Evolutionary conservation across 2,329 filamentous ascomycete species (phyloP).

Genomic region (Calonectria leucothoes): DNA sequence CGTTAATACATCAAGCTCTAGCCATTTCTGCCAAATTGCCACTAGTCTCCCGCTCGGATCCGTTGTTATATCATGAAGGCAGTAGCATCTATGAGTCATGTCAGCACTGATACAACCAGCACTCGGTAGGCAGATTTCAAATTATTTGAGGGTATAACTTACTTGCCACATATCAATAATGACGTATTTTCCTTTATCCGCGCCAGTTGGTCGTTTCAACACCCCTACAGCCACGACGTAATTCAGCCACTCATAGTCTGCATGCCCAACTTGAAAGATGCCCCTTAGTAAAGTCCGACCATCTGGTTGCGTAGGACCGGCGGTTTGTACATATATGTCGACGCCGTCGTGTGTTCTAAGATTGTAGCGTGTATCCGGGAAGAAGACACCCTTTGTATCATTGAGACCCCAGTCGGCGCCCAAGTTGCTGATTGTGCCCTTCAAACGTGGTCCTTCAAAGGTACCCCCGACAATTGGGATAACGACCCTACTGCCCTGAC

Average conservation of each 20-base stretch:
- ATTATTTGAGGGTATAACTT: not conserved
- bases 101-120: not conserved
- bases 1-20: too few relatives aligned
- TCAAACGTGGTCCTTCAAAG: conserved; percentile 49
- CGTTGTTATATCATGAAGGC: not conserved
- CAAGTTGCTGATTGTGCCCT: conserved; percentile 43
- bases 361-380: conserved; percentile 52
- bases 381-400: conserved; percentile 50
- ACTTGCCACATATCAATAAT: conserved; percentile 42
- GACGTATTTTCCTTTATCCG: conserved; percentile 35
- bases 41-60: not conserved
- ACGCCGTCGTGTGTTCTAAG: conserved; percentile 51
- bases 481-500: conserved; percentile 36
- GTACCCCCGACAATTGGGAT: conserved; percentile 50
- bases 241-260: conserved; percentile 53
- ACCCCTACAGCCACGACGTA: conserved; percentile 43
- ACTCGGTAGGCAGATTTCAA: not conserved
- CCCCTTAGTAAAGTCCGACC: conserved; percentile 40
- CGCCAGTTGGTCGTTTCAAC: conserved; percentile 20
- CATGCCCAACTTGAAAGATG: conserved; percentile 49
- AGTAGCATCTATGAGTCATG: not conserved
- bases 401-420: conserved; percentile 53
- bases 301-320: conserved; percentile 50
- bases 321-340: conserved; percentile 51
- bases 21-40: too few relatives aligned